These are phyloP conservation scores for Colletotrichum simmondsii DNA, from an alignment of 2,329 filamentous ascomycete genomes.

Conservation along the genomic window DNA sequence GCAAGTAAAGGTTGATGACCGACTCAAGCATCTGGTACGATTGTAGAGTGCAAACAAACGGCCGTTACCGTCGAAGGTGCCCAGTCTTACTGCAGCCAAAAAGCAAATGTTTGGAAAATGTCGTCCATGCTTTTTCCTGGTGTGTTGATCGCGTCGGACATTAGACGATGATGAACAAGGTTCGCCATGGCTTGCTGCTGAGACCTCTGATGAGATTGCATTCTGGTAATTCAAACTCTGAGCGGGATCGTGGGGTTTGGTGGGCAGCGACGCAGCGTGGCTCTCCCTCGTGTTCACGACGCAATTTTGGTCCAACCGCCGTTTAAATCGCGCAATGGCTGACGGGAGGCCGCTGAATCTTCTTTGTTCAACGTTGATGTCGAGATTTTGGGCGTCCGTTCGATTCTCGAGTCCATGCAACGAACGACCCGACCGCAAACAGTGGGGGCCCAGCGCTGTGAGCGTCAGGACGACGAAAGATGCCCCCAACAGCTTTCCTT, in stretches of 20 bases:
- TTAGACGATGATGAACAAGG: constrained; percentile 11
- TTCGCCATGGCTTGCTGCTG: background rate
- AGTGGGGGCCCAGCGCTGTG: background rate
- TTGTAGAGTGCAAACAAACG: background rate
- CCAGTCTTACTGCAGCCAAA: background rate
- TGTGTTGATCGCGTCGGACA: background rate
- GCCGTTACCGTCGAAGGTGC: background rate
- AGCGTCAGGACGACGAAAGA: constrained; percentile 2
- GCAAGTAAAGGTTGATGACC: background rate
- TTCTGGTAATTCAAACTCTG: background rate
- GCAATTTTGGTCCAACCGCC: background rate
- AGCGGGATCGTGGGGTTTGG: background rate
- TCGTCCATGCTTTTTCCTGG: background rate
- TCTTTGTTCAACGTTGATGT: background rate
- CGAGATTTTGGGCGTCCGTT: background rate
- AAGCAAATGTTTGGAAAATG: background rate
- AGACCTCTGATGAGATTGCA: constrained; percentile 8
- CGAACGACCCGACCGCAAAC: constrained; percentile 15
- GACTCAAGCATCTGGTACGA: background rate
- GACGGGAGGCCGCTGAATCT: background rate
- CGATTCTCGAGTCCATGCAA: constrained; percentile 22
- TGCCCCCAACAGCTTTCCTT: background rate
- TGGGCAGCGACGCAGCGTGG: background rate
- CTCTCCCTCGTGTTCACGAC: constrained; percentile 6
- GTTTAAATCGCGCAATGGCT: background rate